phyloP scores from a whole-genome alignment of 257 asterid genomes.

The Echium plantagineum region DNA sequence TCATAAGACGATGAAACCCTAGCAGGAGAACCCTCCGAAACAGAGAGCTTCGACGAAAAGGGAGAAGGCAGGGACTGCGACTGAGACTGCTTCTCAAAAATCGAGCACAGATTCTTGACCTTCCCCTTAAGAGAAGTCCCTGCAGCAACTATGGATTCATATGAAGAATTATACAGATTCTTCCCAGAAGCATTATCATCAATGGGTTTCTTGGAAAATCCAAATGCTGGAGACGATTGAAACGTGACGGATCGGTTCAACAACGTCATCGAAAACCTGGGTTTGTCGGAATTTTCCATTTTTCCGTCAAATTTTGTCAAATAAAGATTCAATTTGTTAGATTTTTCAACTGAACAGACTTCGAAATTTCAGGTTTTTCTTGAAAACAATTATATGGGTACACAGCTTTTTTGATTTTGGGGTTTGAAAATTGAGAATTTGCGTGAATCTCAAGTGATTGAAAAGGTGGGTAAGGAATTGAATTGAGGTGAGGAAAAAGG shows the following conservation, averaged over 20 bases:
- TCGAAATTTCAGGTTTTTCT: too few species aligned
- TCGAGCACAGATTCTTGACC: slow-evolving; percentile 53
- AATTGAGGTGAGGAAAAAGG: neutral
- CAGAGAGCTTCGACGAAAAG: slow-evolving; percentile 16
- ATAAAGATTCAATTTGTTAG: too few species aligned
- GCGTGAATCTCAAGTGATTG: neutral
- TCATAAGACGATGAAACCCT: slow-evolving; percentile 27
- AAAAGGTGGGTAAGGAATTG: neutral
- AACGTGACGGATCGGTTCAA: slow-evolving; percentile 58
- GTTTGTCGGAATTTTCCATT: neutral
- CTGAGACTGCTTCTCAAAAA: slow-evolving; percentile 41
- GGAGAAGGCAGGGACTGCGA: slow-evolving; percentile 10
- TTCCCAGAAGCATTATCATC: slow-evolving; percentile 52
- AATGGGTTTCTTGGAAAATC: slow-evolving; percentile 28
- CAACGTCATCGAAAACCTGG: neutral
- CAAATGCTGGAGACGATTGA: slow-evolving; percentile 19
- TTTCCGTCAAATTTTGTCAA: neutral
- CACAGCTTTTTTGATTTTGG: too few species aligned
- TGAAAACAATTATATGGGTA: too few species aligned
- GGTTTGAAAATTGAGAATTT: neutral
- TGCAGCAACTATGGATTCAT: slow-evolving; percentile 52
- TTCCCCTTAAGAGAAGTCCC: slow-evolving; percentile 68
- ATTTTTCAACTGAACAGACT: too few species aligned
- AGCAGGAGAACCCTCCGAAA: slow-evolving; percentile 17
- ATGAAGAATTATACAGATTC: slow-evolving; percentile 40